Conservation (phyloP, 2,329 filamentous ascomycete species). For the Clonostachys chloroleuca region DNA sequence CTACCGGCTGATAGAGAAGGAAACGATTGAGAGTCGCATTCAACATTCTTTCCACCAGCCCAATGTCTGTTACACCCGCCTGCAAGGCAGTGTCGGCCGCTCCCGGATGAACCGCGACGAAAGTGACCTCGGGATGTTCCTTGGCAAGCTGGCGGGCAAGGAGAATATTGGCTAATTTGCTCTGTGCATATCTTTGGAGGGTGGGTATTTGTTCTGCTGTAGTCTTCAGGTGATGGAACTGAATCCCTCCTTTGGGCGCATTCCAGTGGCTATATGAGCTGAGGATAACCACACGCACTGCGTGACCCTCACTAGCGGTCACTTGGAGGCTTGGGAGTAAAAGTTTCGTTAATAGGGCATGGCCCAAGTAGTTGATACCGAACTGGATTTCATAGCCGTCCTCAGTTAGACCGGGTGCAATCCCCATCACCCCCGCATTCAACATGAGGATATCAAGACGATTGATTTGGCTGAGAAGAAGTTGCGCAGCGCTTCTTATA, state of each 20-base stretch:
- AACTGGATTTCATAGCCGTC: constrained; percentile 32
- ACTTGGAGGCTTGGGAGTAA: constrained; percentile 33
- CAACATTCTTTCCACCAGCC: not conserved
- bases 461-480: constrained; percentile 5
- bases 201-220: constrained; percentile 5
- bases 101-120: constrained; percentile 12
- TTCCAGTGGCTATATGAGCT: constrained; percentile 11
- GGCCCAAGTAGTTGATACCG: constrained; percentile 45
- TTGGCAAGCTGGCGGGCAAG: constrained; percentile 11
- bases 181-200: constrained; percentile 12
- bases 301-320: not conserved
- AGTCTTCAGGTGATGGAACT: constrained; percentile 13
- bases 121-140: constrained; percentile 8
- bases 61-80: not conserved
- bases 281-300: constrained; percentile 12
- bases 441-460: constrained; percentile 11
- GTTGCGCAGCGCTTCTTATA: constrained; percentile 10
- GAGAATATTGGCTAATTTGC: constrained; percentile 16
- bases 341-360: constrained; percentile 47
- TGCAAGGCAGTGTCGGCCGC: constrained; percentile 12
- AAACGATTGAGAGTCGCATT: not conserved
- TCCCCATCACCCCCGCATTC: constrained; percentile 15
- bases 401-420: not conserved
- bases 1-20: not conserved
- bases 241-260: constrained; percentile 8